Conservation (phyloP, 2,329 filamentous ascomycete genomes). For the Fusarium virguliforme region DNA sequence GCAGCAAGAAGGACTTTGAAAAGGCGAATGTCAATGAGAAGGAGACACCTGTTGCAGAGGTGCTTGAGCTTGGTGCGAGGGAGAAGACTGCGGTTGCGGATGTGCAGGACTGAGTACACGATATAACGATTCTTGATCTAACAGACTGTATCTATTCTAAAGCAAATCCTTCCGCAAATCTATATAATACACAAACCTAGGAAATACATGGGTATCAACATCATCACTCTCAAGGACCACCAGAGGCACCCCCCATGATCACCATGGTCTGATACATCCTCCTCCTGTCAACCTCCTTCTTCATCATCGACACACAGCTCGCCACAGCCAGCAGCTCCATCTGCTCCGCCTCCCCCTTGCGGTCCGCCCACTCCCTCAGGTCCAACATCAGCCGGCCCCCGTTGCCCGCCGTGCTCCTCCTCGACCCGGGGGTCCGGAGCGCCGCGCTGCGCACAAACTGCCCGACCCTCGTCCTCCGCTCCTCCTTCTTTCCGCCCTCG, state of each 20-base stretch:
- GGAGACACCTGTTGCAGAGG: slow-evolving; percentile 46
- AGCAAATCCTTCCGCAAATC: neutral
- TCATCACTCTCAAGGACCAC: slow-evolving; percentile 21
- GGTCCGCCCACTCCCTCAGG: slow-evolving; percentile 55
- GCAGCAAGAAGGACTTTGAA: slow-evolving; percentile 59
- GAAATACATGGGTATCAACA: slow-evolving; percentile 21
- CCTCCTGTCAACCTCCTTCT: slow-evolving; percentile 75
- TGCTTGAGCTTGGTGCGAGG: slow-evolving; percentile 42
- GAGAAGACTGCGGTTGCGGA: slow-evolving; percentile 49
- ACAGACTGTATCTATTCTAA: neutral
- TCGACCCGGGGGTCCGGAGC: slow-evolving; percentile 60
- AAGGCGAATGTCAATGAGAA: slow-evolving; percentile 51
- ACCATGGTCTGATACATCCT: slow-evolving; percentile 66
- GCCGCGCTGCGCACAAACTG: slow-evolving; percentile 61
- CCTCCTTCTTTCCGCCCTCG: slow-evolving; percentile 50
- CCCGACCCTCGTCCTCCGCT: slow-evolving; percentile 57
- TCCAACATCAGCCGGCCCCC: slow-evolving; percentile 66
- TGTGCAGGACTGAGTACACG: slow-evolving; percentile 36
- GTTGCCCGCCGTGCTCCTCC: slow-evolving; percentile 62
- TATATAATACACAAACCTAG: neutral
- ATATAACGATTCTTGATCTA: neutral
- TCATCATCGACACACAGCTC: slow-evolving; percentile 74
- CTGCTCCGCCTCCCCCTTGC: slow-evolving; percentile 56
- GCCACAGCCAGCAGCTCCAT: slow-evolving; percentile 69
- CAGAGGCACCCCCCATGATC: slow-evolving; percentile 55